Base-by-base conservation (phyloP, 345 rosid genomes). In the Populus deltoides region DNA sequence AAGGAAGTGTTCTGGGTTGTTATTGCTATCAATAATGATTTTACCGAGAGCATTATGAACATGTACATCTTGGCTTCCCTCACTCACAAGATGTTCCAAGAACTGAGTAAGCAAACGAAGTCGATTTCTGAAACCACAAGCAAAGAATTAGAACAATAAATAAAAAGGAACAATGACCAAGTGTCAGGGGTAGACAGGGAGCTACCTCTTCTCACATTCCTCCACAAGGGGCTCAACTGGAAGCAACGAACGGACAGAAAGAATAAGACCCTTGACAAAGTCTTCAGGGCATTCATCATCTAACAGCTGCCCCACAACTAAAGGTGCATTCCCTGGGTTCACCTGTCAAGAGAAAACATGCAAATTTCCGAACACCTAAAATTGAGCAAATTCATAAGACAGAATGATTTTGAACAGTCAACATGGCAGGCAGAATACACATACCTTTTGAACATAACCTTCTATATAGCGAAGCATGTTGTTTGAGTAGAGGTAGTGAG, bases 261-360 rank as follows among this genome's bases (percentile, higher is more conserved):
- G 93, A 83, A 97, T 97, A 79, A 97, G 90, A 67, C 99, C 99
- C 86, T 97, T 97, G 70, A 97, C 94, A 74, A 97, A 97, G 85
- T 97, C 98, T 86, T 97, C 99, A 47, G 97, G 94, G 76, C 99
- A 97, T 82, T 97, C 99, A 77, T 97, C 99, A 85, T 97, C 98
- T 76, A 97, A 89, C 79, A 94, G 83, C 85, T 90, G 91, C 20
- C 93, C 94, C 63, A 97, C 99, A 68, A 97, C 99, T 78, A 92
- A 82, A 77, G 98, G 99, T 81, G 99, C 95, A 84, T 94, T 97
- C 74, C 93, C 94, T n/a, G 99, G 99, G 88, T 91, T 97, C 62
- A 97, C 99, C 99, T 97, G 85, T 35, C 49, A 77, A 77, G 25
- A 29, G 16, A 71, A 41, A 68, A 47, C 25, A 74, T 39, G 36